These are phyloP conservation scores for Yarrowia sp. DNA, from an alignment of 805 yeast genomes.

Conservation along the genomic window DNA sequence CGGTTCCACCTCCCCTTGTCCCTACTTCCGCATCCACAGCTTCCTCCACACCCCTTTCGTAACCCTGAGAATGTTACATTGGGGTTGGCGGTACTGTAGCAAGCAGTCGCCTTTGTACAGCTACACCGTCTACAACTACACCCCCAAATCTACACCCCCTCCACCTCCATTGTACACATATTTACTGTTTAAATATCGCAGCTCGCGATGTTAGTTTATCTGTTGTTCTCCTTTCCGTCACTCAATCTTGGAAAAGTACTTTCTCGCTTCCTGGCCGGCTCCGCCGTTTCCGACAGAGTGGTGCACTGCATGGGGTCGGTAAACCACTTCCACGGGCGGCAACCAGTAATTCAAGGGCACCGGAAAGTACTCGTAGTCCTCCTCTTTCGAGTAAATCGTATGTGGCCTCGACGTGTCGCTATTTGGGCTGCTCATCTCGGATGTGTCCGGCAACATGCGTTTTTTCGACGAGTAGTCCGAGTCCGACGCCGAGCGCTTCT, in stretches of 20 bases:
- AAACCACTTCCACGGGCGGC: slow-evolving; percentile 63
- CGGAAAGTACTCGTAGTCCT: slow-evolving; percentile 59
- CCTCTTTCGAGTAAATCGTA: slow-evolving; percentile 40
- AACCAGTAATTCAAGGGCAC: slow-evolving; percentile 59
- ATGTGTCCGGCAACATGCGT: slow-evolving; percentile 7
- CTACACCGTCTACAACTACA: background rate
- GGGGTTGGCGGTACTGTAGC: background rate
- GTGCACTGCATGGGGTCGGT: slow-evolving; percentile 63
- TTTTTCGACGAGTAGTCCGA: slow-evolving; percentile 30
- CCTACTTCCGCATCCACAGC: background rate
- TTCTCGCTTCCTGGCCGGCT: slow-evolving; percentile 17
- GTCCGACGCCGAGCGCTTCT: slow-evolving; percentile 22
- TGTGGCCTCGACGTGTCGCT: slow-evolving; percentile 14
- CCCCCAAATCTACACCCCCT: background rate
- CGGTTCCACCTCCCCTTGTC: background rate
- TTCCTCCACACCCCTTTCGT: slow-evolving; percentile 1
- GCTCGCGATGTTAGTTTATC: slow-evolving; percentile 37
- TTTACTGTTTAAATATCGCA: slow-evolving; percentile 23
- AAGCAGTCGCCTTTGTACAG: too few relatives aligned
- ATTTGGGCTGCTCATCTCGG: slow-evolving; percentile 16
- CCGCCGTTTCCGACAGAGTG: slow-evolving; percentile 47
- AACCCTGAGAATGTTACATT: slow-evolving; percentile 15
- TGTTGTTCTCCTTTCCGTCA: slow-evolving; percentile 35
- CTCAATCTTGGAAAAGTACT: slow-evolving; percentile 32
- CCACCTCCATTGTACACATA: slow-evolving; percentile 9